Evolutionary conservation across 768 basidiomycete species (phyloP).

Genomic region (Phylloporus arenicola): DNA sequence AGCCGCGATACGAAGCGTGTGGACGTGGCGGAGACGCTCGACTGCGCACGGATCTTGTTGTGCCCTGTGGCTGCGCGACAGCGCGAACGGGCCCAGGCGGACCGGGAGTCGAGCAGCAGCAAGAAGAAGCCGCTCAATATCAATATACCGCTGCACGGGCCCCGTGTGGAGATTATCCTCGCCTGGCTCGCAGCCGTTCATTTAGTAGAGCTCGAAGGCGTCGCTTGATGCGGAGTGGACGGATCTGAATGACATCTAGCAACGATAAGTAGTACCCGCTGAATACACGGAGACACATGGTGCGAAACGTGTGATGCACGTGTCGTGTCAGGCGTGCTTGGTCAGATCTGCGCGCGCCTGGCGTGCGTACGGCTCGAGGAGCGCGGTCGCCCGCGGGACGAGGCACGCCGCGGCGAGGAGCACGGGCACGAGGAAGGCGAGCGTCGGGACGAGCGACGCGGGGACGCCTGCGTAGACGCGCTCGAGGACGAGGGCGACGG

Average conservation of each 20-base stretch:
- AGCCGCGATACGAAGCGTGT: slow-evolving; percentile 16
- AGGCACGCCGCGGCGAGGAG: slow-evolving; percentile 18
- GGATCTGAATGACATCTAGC: background rate
- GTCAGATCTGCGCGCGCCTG: slow-evolving; percentile 24
- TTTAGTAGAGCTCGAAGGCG: slow-evolving; percentile 61
- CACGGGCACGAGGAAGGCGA: slow-evolving; percentile 27
- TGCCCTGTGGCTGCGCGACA: slow-evolving; percentile 65
- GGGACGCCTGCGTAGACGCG: slow-evolving; percentile 55
- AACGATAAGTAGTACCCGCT: too few relatives aligned
- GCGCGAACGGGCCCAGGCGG: slow-evolving; percentile 50
- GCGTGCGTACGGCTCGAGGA: slow-evolving; percentile 17
- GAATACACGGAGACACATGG: too few relatives aligned
- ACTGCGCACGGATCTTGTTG: slow-evolving; percentile 67
- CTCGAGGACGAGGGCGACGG: slow-evolving; percentile 53
- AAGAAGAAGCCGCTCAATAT: slow-evolving; percentile 63
- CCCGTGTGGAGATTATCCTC: slow-evolving; percentile 77
- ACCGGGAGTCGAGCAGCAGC: slow-evolving; percentile 38
- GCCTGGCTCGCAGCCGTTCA: slow-evolving; percentile 84
- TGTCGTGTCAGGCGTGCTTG: too few relatives aligned
- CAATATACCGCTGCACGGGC: slow-evolving; percentile 80
- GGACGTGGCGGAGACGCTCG: slow-evolving; percentile 53
- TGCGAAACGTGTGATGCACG: too few relatives aligned
- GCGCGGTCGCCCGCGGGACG: slow-evolving; percentile 14
- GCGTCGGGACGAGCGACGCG: slow-evolving; percentile 39
- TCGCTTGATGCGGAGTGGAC: slow-evolving; percentile 14